Conservation (phyloP, 192 early-diverging fungal species). For the Linnemannia elongata region DNA sequence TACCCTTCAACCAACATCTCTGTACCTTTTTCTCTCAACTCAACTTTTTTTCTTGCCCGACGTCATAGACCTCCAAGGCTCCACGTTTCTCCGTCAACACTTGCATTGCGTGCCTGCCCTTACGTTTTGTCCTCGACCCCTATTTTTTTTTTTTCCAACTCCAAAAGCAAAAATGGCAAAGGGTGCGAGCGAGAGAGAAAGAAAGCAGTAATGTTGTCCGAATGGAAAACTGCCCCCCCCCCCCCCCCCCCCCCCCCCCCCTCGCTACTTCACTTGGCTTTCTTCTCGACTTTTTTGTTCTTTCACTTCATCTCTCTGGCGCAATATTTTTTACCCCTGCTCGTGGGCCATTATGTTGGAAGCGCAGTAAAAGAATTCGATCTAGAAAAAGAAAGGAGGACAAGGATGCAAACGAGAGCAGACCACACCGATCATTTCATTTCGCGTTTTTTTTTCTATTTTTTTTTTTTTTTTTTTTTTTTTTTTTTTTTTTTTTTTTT, state of each 20-base stretch:
- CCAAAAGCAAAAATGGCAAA: neutral
- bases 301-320: neutral
- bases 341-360: neutral
- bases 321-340: neutral
- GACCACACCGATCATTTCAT: neutral
- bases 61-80: neutral
- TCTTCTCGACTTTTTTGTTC: neutral
- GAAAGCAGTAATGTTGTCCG: neutral
- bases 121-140: too few relatives aligned
- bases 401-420: neutral
- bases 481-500: neutral
- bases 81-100: neutral
- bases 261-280: neutral
- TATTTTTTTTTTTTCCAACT: too few relatives aligned
- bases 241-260: too few relatives aligned
- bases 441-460: neutral
- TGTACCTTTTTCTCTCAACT: neutral
- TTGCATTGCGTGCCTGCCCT: too few relatives aligned
- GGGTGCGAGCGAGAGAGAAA: neutral
- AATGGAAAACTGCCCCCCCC: neutral
- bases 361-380: neutral
- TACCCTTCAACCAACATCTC: neutral
- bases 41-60: neutral
- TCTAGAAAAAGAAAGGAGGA: neutral
- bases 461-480: neutral